Base-by-base conservation (phyloP, 495 filamentous ascomycete species). In the Jackrogersella multiformis region DNA sequence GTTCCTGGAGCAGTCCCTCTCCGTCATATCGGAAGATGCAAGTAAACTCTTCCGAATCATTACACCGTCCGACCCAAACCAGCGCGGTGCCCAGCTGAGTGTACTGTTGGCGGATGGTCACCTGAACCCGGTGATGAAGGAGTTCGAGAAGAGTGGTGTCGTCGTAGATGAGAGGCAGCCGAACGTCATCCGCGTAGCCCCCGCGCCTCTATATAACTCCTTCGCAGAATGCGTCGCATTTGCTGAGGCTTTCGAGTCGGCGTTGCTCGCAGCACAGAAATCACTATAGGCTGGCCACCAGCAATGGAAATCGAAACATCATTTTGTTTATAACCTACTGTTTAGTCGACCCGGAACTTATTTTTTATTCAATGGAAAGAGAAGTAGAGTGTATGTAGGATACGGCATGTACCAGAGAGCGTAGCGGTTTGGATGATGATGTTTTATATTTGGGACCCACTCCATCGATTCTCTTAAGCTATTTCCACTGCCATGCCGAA, bases 181-280 rank as follows among this genome's bases (percentile, higher is more conserved):
- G 18, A 88, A 97, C 76, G 96, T 99, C 23, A 85, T 99, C 28
- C 82, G 95, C 5, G 91, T 97, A n/a, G 93, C 94, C 15, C 96
- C 95, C 1, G 89, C 92, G 28, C 94, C 95, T 32, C 72, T 98
- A 54, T 99, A 97, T 76, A 97, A 97, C 76, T 87, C 82, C 0
- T 97, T 89, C 74, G 73, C 73, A 51, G 95, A 99, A 69, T 90
- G 92, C 15, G 92, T 88, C 79, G 72, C 81, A 8, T 98, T 97
- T 76, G 87, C 88, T 16, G 77, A 84, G 56, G 86, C 81, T n/a
- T 86, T 92, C 59, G 74, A 74, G n/a, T 56, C 65, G 18, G 89
- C 85, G n/a, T 61, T 89, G 53, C 66, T 77, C 7, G 62, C 72
- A 51, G 75, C 73, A 12, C 66, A 67, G 56, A 69, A 71, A 28